Base-by-base conservation (phyloP, 768 basidiomycete genomes). In the Tulasnella sp. region DNA sequence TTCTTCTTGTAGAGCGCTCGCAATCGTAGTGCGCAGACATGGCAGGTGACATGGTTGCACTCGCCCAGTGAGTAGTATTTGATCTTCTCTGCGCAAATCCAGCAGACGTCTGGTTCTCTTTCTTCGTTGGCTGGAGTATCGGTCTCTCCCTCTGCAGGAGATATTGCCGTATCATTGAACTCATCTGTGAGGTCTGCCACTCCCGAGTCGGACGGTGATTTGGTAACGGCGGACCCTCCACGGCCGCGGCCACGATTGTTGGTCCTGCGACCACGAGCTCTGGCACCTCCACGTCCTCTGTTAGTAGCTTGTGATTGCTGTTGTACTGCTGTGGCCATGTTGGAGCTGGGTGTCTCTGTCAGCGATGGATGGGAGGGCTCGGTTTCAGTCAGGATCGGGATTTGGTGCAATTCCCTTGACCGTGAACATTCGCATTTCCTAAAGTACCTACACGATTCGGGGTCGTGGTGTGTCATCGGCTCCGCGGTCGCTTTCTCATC, bases 1-100 rank as follows among this genome's bases (percentile, higher is more conserved):
- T 86, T 87, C 85, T 94, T 97, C 88, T 98, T 98, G 88, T 98
- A 99, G 72, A 99, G 86, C 4, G 95, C 95, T 52, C 97, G 87
- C 39, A 99, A 85, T 9, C 97, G 90, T 75, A 98, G 85, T 0
- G 94, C 92, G 83, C 97, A 99, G 80, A 97, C 92, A 85, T 98
- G 96, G 87, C 97, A 99, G 3, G 95, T 98, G 75, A 94, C 88
- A 84, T 99, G 97, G 84, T 95, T 95, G 86, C 97, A 99, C 77
- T 92, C 90, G 24, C 96, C 92, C 40, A 98, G 86, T 8, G 94
- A 90, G 85, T 92, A 96, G 84, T 95, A 97, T 83, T 93, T 96
- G 85, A 97, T 92, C 5, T 93, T 92, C 83, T 98, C 96, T 0
- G 96, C 96, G 83, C 97, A 98, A 85, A 98, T 98, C 90, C 92